A percentile compares a stretch with the other conserved stretches of the same genome.
These are phyloP conservation scores for Podospora bellae-mahoneyi DNA, from an alignment of 495 filamentous ascomycete genomes.

Conservation along the genomic window DNA sequence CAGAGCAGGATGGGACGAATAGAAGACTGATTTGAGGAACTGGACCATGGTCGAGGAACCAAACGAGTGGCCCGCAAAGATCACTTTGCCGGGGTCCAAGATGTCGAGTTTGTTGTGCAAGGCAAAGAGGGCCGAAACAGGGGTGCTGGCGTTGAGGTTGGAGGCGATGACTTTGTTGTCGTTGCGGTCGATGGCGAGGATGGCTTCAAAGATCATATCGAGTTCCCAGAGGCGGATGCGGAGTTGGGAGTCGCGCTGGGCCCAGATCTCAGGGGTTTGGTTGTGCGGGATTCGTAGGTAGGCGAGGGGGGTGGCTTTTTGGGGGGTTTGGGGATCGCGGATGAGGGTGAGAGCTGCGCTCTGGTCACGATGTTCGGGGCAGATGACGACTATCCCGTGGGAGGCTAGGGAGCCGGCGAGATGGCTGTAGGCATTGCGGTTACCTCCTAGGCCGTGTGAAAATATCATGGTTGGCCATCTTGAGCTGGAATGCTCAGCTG, in stretches of 20 bases:
- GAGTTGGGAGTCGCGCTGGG: constrained; percentile 61
- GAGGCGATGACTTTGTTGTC: constrained; percentile 27
- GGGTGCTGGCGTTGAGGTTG: constrained; percentile 49
- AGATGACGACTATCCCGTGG: constrained; percentile 70
- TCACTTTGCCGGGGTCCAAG: constrained; percentile 63
- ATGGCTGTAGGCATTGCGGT: constrained; percentile 71
- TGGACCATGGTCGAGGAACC: constrained; percentile 68
- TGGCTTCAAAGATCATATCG: constrained; percentile 57
- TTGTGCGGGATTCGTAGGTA: constrained; percentile 54
- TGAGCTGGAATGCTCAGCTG: constrained; percentile 29
- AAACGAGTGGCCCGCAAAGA: constrained; percentile 73
- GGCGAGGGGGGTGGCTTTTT: constrained; percentile 34
- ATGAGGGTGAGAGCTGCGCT: constrained; percentile 64
- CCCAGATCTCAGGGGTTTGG: constrained; percentile 53
- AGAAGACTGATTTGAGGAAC: constrained; percentile 69
- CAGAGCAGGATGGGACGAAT: constrained; percentile 35
- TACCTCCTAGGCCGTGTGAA: constrained; percentile 75
- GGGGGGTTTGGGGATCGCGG: constrained; percentile 41
- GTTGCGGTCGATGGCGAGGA: constrained; percentile 59
- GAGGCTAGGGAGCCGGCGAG: constrained; percentile 66
- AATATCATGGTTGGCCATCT: constrained; percentile 77
- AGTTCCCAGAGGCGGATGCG: constrained; percentile 71
- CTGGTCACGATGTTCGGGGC: constrained; percentile 74
- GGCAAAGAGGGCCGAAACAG: constrained; percentile 40
- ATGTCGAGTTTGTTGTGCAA: constrained; percentile 59